Conservation (phyloP, 768 basidiomycete genomes). For the Cystobasidium ongulense region DNA sequence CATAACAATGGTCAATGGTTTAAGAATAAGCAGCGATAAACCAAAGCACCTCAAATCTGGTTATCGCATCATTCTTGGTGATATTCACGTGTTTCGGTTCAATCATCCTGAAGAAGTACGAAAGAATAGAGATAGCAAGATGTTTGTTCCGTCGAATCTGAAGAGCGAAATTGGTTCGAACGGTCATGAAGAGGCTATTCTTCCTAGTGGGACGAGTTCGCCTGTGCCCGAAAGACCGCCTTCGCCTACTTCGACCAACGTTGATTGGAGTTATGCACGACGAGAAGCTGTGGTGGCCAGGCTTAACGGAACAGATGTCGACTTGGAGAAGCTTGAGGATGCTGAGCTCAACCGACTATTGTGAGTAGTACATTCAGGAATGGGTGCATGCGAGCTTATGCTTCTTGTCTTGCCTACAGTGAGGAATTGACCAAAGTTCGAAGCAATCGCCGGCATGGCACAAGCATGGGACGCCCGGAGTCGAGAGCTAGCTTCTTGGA, state of each 20-base stretch:
- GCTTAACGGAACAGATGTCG: constrained; percentile 70
- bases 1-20: constrained; percentile 88
- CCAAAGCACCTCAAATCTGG: constrained; percentile 82
- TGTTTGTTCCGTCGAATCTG: constrained; percentile 12
- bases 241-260: constrained; percentile 64
- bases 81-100: constrained; percentile 95
- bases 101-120: constrained; percentile 90
- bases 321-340: constrained; percentile 84
- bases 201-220: constrained; percentile 46
- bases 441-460: constrained; percentile 50
- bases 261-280: constrained; percentile 96
- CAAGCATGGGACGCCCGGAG: constrained; percentile 68
- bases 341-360: constrained; percentile 59
- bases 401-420: constrained; percentile 51
- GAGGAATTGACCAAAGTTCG: constrained; percentile 91
- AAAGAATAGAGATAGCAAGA: constrained; percentile 69
- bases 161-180: constrained; percentile 48
- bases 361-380: background rate
- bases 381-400: background rate
- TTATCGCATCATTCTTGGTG: constrained; percentile 92
- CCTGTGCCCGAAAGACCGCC: constrained; percentile 57
- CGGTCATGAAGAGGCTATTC: constrained; percentile 52
- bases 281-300: constrained; percentile 84
- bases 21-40: constrained; percentile 66
- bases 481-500: constrained; percentile 49